These are phyloP conservation scores for Phaseolus coccineus DNA, from an alignment of 331 rosid genomes.

Conservation along the genomic window DNA sequence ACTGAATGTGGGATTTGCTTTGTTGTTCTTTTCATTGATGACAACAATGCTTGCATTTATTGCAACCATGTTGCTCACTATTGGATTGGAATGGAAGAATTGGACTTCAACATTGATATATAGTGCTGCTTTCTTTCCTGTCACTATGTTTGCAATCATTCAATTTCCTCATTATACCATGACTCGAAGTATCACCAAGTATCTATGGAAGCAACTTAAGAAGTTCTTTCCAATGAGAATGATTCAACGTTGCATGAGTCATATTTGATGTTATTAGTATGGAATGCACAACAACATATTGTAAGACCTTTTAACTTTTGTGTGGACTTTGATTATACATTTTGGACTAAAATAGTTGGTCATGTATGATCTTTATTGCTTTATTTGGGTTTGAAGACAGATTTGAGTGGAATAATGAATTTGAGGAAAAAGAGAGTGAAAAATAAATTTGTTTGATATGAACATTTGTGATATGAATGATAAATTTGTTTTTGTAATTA, in stretches of 20 bases:
- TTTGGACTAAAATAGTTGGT: not conserved
- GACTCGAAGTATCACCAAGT: not conserved
- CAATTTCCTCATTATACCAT: slow-evolving; percentile 25
- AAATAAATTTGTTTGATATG: too few relatives aligned
- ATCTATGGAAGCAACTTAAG: not conserved
- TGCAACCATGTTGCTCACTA: slow-evolving; percentile 32
- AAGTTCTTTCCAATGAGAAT: slow-evolving; percentile 16
- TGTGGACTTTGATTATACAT: not conserved
- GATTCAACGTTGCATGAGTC: not conserved
- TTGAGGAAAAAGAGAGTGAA: too few relatives aligned
- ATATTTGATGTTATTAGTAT: not conserved
- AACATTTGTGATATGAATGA: too few relatives aligned
- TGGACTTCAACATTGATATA: slow-evolving; percentile 38
- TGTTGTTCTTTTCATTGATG: slow-evolving; percentile 19
- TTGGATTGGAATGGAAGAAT: slow-evolving; percentile 22
- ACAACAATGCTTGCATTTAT: slow-evolving; percentile 28
- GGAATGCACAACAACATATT: not conserved
- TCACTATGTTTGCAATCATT: slow-evolving; percentile 25
- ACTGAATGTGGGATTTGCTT: slow-evolving; percentile 3
- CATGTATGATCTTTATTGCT: too few relatives aligned
- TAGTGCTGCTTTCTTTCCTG: slow-evolving; percentile 32
- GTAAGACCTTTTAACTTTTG: not conserved
- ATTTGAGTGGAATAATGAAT: too few relatives aligned
- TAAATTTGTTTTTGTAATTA: too few relatives aligned
- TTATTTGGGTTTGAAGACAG: too few relatives aligned